Conservation (phyloP, 805 yeast species). For the Lipomyces yamadae region DNA sequence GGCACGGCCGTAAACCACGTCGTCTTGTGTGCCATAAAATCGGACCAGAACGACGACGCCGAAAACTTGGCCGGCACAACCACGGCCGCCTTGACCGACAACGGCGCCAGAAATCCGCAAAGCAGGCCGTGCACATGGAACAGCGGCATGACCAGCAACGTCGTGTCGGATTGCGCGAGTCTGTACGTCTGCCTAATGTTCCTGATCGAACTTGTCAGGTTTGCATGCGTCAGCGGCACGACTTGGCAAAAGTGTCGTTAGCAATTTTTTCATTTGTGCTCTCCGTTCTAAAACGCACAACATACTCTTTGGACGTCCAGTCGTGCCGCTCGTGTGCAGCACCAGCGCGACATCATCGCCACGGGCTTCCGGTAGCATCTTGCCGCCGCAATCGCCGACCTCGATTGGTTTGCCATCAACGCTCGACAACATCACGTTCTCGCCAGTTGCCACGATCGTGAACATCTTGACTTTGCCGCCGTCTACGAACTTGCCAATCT, state of each 20-base stretch:
- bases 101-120: slow-evolving; percentile 66
- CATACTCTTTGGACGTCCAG: slow-evolving; percentile 66
- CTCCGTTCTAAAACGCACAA: background rate
- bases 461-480: slow-evolving; percentile 17
- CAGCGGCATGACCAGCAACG: slow-evolving; percentile 74
- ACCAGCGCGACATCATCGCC: slow-evolving; percentile 63
- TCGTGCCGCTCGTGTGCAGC: slow-evolving; percentile 75
- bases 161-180: slow-evolving; percentile 54
- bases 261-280: background rate
- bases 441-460: background rate
- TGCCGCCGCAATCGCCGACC: slow-evolving; percentile 7
- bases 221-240: slow-evolving; percentile 69
- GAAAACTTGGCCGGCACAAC: slow-evolving; percentile 63
- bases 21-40: slow-evolving; percentile 56
- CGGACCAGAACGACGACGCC: slow-evolving; percentile 64
- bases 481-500: slow-evolving; percentile 43
- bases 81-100: slow-evolving; percentile 64
- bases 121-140: slow-evolving; percentile 79
- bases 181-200: slow-evolving; percentile 66
- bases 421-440: slow-evolving; percentile 9
- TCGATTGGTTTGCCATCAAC: background rate
- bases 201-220: slow-evolving; percentile 61
- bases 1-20: slow-evolving; percentile 76
- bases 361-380: slow-evolving; percentile 9
- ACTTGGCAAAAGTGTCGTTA: slow-evolving; percentile 45